phyloP scores from a whole-genome alignment of 2,329 filamentous ascomycete species.

The Orbilia oligospora region DNA sequence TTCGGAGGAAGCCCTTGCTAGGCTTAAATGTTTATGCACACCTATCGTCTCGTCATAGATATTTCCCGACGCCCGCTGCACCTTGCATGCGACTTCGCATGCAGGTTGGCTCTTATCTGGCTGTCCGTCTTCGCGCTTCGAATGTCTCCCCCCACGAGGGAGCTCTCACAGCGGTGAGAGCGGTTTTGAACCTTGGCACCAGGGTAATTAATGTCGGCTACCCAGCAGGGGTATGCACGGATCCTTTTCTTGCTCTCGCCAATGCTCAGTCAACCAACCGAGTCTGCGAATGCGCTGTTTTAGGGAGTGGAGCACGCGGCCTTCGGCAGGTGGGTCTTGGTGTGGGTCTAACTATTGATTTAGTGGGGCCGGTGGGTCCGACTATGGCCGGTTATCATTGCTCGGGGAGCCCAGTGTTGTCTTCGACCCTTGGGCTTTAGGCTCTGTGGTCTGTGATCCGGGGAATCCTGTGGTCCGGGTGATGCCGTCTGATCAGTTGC shows the following conservation, averaged over 20 bases:
- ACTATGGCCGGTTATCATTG: neutral
- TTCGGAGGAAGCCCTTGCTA: conserved; percentile 4
- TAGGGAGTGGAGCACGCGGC: conserved; percentile 5
- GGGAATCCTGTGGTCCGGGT: neutral
- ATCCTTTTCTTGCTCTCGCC: neutral
- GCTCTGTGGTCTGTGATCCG: neutral
- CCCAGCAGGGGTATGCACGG: neutral
- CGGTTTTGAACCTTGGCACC: neutral
- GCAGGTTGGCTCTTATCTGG: conserved; percentile 4
- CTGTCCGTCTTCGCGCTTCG: neutral
- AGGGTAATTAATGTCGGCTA: neutral
- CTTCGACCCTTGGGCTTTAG: neutral
- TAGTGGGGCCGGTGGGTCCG: neutral
- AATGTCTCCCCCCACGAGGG: neutral
- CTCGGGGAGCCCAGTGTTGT: neutral
- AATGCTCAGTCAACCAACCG: neutral
- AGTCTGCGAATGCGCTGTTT: conserved; percentile 1
- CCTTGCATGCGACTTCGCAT: conserved; percentile 1
- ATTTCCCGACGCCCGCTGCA: conserved; percentile 19
- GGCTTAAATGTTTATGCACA: neutral
- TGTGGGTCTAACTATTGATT: neutral
- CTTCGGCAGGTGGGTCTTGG: conserved; percentile 1
- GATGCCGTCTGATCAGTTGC: neutral
- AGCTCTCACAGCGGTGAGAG: neutral
- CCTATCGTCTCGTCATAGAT: conserved; percentile 5